These are phyloP conservation scores for Aspergillus terreus DNA, from an alignment of 2,329 filamentous ascomycete species.

Conservation along the genomic window DNA sequence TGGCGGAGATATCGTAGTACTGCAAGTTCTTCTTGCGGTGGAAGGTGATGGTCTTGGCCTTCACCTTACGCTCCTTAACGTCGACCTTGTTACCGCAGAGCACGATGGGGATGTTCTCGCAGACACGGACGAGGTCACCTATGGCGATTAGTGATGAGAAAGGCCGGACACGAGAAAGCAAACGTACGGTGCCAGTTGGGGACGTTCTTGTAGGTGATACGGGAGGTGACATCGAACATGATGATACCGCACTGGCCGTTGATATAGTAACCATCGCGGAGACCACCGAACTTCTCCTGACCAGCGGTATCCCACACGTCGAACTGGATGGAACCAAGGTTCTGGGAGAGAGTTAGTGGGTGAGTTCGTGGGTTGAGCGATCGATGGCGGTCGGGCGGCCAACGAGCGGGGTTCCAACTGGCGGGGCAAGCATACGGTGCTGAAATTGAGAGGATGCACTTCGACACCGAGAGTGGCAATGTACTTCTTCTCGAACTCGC, in stretches of 20 bases:
- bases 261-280: constrained; percentile 99
- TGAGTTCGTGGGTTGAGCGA: background rate
- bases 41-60: constrained; percentile 99
- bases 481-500: constrained; percentile 99
- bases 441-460: constrained; percentile 97
- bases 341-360: constrained; percentile 49
- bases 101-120: constrained; percentile 98
- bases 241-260: constrained; percentile 99
- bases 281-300: constrained; percentile 99
- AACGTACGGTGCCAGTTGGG: constrained; percentile 99
- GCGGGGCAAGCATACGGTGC: constrained; percentile 70
- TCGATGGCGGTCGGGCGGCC: constrained; percentile 10
- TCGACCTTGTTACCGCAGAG: constrained; percentile 99
- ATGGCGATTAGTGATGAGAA: constrained; percentile 8
- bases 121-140: constrained; percentile 98
- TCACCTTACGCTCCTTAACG: constrained; percentile 99
- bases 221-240: constrained; percentile 99
- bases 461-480: constrained; percentile 99
- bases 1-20: constrained; percentile 99
- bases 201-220: constrained; percentile 99
- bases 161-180: background rate
- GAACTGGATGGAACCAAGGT: constrained; percentile 95
- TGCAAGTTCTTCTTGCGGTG: constrained; percentile 99
- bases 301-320: constrained; percentile 99
- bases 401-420: constrained; percentile 27